Evolutionary conservation across 768 basidiomycete species (phyloP), one percentile per base, ranked within the genome.

Genomic region (Cyclocybe cylindracea): DNA sequence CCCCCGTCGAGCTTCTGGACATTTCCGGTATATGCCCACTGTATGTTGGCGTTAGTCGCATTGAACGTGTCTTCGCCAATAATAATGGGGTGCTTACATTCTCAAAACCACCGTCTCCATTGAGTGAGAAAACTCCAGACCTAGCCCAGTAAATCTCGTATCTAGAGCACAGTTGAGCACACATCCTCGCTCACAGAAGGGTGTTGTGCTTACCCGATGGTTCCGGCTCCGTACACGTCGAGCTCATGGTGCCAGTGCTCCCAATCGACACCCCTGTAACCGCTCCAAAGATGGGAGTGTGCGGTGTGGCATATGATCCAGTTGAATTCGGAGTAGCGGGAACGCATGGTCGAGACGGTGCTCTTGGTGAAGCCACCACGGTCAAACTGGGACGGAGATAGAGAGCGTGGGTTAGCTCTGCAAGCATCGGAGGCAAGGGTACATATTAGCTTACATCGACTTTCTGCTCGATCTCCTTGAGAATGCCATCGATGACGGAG

Each of bases 191-290:
- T 6, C 13, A 11, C 34, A 16, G 10, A 46, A 18, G 4, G 32
- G 29, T 16, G 5, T 9, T 19, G 34, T 41, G 47, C 48, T 3
- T 39, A 54, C 53, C 53, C 53, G 16, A 54, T 44, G 6, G 53
- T 54, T 36, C 53, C 53, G 9, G 40, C 40, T 11, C 40, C 33
- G 35, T 54, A 41, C 48, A 54, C 36, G 32, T 54, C 53, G 13
- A 54, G 44, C 48, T 54, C 53, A 24, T 54, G 48, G 32, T 54
- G 53, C 35, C 53, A 43, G 41, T 54, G 53, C 16, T 54, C 48
- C 48, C 48, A 54, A 37, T 54, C 48, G 4, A 43, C 37, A 13
- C 53, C 48, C 5, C 48, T 38, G 19, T 24, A 14, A 6, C 53
- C 53, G 24, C 33, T 42, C 19, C 40, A 54, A 16, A 42, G 33